Percentiles rank a stretch among this genome's conserved stretches.
These are phyloP conservation scores for Eucalyptus sp. DNA, from an alignment of 345 rosid genomes.

Conservation along the genomic window DNA sequence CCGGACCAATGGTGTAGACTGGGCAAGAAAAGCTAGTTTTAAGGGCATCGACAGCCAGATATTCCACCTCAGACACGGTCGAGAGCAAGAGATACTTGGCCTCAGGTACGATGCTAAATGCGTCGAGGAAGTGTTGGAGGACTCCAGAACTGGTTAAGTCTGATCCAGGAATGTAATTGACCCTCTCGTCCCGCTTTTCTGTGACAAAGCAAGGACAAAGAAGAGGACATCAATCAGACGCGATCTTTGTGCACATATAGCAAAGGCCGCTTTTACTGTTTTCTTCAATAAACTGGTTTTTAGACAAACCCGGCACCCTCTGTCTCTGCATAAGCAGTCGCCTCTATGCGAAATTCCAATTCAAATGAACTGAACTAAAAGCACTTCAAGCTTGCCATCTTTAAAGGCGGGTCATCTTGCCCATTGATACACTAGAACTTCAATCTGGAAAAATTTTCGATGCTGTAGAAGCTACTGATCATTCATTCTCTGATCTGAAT, in stretches of 20 bases:
- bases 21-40: background rate
- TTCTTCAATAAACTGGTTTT: background rate
- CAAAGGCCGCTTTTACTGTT: background rate
- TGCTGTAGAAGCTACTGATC: background rate
- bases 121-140: background rate
- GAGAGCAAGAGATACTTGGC: background rate
- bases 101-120: background rate
- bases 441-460: background rate
- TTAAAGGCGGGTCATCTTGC: background rate
- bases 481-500: background rate
- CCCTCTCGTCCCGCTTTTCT: constrained; percentile 7
- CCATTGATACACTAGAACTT: background rate
- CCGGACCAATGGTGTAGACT: constrained; percentile 23
- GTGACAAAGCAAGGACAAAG: background rate
- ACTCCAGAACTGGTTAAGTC: constrained; percentile 4
- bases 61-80: background rate
- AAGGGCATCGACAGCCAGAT: background rate
- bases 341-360: background rate
- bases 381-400: background rate
- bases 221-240: background rate
- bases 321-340: background rate
- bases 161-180: constrained; percentile 16
- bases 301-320: background rate
- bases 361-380: background rate
- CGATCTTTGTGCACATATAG: background rate